phyloP scores from a whole-genome alignment of 345 rosid genomes.

The Hibiscus trionum region DNA sequence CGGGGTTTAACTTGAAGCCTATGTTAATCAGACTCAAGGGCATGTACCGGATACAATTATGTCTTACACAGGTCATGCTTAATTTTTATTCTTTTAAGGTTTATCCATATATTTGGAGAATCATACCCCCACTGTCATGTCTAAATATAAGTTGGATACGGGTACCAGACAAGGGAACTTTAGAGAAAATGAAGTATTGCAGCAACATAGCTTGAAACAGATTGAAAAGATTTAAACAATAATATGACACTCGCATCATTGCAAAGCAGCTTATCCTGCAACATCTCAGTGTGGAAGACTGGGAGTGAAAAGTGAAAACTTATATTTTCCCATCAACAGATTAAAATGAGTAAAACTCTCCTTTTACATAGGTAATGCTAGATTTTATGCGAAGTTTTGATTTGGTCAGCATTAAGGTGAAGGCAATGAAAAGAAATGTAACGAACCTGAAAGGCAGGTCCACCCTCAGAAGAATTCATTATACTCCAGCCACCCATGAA shows the following conservation, averaged over 20 bases:
- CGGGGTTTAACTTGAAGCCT: background rate
- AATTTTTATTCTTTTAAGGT: background rate
- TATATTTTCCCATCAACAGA: background rate
- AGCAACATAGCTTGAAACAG: background rate
- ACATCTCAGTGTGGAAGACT: background rate
- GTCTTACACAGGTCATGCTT: background rate
- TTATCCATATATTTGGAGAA: background rate
- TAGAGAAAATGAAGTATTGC: background rate
- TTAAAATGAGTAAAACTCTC: background rate
- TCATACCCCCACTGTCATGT: background rate
- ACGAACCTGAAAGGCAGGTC: conserved; percentile 98
- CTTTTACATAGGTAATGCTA: background rate
- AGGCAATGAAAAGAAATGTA: background rate
- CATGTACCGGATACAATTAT: background rate
- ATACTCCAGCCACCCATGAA: conserved; percentile 99
- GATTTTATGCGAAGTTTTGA: background rate
- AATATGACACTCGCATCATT: background rate
- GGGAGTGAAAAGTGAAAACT: background rate
- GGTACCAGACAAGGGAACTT: background rate
- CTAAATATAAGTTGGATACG: background rate
- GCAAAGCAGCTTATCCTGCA: background rate
- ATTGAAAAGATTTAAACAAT: background rate
- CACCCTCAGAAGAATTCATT: conserved; percentile 93
- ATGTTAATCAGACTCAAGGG: background rate
- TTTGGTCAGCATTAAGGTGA: background rate